Percentiles rank a stretch among this genome's conserved stretches.
These are phyloP conservation scores for Mentha longifolia DNA, from an alignment of 257 asterid species.

Conservation along the genomic window DNA sequence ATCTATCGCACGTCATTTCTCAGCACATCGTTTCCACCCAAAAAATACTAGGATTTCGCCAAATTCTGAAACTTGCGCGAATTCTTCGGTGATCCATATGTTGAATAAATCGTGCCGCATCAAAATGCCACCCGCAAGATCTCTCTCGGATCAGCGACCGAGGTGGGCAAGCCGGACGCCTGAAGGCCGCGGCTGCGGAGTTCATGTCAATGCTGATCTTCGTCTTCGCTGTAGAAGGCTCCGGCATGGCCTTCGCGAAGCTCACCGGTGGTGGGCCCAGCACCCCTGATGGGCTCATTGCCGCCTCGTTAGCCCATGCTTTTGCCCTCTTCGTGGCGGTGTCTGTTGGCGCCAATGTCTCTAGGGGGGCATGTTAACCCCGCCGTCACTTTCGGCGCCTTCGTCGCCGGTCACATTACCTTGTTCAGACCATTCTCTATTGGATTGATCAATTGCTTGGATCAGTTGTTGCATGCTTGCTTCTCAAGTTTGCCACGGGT, in stretches of 20 bases:
- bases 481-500: slow-evolving; percentile 64
- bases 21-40: no score
- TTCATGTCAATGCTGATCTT: slow-evolving; percentile 75
- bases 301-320: slow-evolving; percentile 67
- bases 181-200: slow-evolving; percentile 74
- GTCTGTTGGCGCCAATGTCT: slow-evolving; percentile 69
- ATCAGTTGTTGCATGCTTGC: slow-evolving; percentile 66
- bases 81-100: no score
- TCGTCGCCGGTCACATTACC: slow-evolving; percentile 71
- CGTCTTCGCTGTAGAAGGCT: slow-evolving; percentile 74
- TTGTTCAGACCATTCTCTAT: slow-evolving; percentile 53
- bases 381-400: slow-evolving; percentile 76
- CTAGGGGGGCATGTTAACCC: no score
- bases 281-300: slow-evolving; percentile 64
- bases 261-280: slow-evolving; percentile 53
- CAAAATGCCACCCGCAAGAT: slow-evolving; percentile 65
- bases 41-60: no score
- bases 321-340: slow-evolving; percentile 77
- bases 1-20: no score
- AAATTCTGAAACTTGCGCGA: no score
- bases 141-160: slow-evolving; percentile 56
- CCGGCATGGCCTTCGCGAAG: slow-evolving; percentile 85
- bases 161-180: slow-evolving; percentile 70
- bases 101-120: no score
- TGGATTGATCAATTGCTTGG: slow-evolving; percentile 82